Evolutionary conservation across 257 asterid species (phyloP).

Genomic region (Haberlea rhodopensis): DNA sequence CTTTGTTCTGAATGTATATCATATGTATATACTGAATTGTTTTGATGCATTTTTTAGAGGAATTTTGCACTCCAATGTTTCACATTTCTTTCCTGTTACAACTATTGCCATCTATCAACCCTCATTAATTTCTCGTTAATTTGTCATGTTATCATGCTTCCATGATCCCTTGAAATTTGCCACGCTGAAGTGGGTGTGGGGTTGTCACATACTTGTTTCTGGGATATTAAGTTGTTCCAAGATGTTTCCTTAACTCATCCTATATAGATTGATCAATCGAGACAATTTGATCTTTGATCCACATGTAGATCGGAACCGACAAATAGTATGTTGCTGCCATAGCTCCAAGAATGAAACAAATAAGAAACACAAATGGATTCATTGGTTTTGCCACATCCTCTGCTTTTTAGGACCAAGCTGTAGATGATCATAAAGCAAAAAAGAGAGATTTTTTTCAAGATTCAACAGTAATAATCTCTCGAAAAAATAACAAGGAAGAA

Average conservation of each 20-base stretch:
- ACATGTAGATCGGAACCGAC: conserved; percentile 90
- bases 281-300: conserved; percentile 81
- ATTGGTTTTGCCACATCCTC: conserved; percentile 76
- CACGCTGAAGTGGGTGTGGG: too few relatives aligned
- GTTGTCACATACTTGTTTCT: too few relatives aligned
- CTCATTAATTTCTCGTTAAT: too few relatives aligned
- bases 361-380: conserved; percentile 57
- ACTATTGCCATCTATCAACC: too few relatives aligned
- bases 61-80: too few relatives aligned
- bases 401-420: conserved; percentile 91
- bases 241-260: conserved; percentile 18
- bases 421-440: conserved; percentile 4
- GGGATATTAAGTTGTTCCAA: too few relatives aligned
- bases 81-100: too few relatives aligned
- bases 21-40: too few relatives aligned
- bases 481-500: neutral
- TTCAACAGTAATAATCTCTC: neutral
- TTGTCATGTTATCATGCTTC: too few relatives aligned
- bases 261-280: conserved; percentile 82
- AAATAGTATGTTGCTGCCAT: conserved; percentile 76
- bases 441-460: neutral
- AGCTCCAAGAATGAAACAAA: conserved; percentile 68
- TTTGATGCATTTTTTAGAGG: too few relatives aligned
- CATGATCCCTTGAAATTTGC: too few relatives aligned
- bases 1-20: too few relatives aligned